A percentile compares a stretch with the other conserved stretches of the same genome.
Conservation (phyloP, 2,329 filamentous ascomycete species). For the Drechslera avenae region DNA sequence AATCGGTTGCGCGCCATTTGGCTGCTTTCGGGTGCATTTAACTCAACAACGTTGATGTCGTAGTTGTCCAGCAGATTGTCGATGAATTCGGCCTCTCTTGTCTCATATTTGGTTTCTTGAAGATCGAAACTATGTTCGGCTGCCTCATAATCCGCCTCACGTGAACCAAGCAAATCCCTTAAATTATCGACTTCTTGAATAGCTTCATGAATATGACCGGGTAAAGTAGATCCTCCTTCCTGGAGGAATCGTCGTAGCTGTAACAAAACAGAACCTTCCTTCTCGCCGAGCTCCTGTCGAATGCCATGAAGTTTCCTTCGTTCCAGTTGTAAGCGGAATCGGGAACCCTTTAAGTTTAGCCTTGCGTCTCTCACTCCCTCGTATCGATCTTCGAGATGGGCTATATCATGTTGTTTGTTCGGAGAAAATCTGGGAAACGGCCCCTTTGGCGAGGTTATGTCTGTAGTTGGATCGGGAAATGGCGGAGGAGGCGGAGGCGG, state of each 20-base stretch:
- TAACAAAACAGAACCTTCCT: slow-evolving; percentile 4
- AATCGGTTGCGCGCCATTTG: too few relatives aligned
- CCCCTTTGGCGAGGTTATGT: too few relatives aligned
- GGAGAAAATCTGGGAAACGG: too few relatives aligned
- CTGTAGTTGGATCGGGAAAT: too few relatives aligned
- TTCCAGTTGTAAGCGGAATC: slow-evolving; percentile 3
- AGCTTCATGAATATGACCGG: neutral
- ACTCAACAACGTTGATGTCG: too few relatives aligned
- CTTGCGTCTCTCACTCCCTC: slow-evolving; percentile 3
- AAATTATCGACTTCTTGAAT: slow-evolving; percentile 4
- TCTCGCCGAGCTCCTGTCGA: slow-evolving; percentile 1
- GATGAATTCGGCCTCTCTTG: too few relatives aligned
- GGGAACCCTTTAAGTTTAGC: slow-evolving; percentile 5
- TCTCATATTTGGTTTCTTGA: too few relatives aligned
- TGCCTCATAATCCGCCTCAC: slow-evolving; percentile 1
- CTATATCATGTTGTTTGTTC: neutral
- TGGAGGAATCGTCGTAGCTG: slow-evolving; percentile 3
- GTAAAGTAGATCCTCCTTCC: neutral
- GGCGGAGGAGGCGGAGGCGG: neutral
- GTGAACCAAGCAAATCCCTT: slow-evolving; percentile 7
- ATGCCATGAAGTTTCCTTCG: slow-evolving; percentile 1
- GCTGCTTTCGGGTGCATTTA: too few relatives aligned
- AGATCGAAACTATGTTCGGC: too few relatives aligned
- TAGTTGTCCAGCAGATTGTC: too few relatives aligned
- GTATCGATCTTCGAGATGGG: slow-evolving; percentile 3